Base-by-base conservation (phyloP, 1,284 basidiomycete genomes). In the Heterobasidion irregulare region DNA sequence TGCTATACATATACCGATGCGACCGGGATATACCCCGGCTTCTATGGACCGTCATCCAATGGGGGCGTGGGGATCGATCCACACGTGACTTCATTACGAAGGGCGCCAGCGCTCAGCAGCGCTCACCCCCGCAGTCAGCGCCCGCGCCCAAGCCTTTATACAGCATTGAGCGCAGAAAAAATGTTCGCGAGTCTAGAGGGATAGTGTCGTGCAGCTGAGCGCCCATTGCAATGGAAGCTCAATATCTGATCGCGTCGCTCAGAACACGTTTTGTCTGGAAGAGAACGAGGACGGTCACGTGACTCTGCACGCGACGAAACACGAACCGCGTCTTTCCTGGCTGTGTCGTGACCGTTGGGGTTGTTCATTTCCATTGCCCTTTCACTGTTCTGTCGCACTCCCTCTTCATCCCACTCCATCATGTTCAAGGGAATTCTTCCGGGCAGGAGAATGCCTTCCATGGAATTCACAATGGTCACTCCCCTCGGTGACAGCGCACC, bases 341-440 rank as follows among this genome's bases (percentile, higher is more conserved):
- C 16, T 36, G 13, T 41, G 38, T 10, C 38, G 12, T 12, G n/a
- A 10, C n/a, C 38, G 38, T 41, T 41, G 12, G 38, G n/a, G 35
- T 35, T 47, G 33, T 35, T 26, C 26, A 13, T n/a, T n/a, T 32
- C 26, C 35, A 9, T 48, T 16, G 33, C 45, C 5, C 15, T 35
- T 36, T 9, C 47, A 48, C 48, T 32, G 7, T 7, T 18, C 16
- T 16, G 19, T 38, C 33, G 6, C n/a, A 26, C 26, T 43, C 35
- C 19, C 48, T 47, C 53, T 8, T 34, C 38, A 3, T 50, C 43
- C 8, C 33, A 0, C 13, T 36, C 33, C 48, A 69, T 64, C 64
- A 89, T 89, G 86, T 89, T 89, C 73, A 89, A 87, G 70, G 78
- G 77, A 60, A 87, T 89, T 57, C 72, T 89, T 45, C 83, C 84